Base-by-base conservation (phyloP, 805 yeast genomes). In the Candida tallmaniae region DNA sequence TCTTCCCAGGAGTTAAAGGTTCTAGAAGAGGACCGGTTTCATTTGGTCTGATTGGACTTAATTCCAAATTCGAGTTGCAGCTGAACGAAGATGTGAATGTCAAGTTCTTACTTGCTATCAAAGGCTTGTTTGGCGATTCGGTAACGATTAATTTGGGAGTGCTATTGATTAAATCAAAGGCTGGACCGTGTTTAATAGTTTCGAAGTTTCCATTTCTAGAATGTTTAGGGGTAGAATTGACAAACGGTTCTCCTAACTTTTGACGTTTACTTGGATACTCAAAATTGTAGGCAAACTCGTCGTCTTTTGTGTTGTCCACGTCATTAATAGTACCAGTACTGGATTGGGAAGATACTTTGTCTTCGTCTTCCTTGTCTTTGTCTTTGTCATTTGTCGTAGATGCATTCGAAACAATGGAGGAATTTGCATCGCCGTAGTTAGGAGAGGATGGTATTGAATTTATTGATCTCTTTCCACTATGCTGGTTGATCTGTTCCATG, bases 11-110 rank as follows among this genome's bases (percentile, higher is more conserved):
- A 4, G 83, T 76, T 32, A 76, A 54, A 10, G 86, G 84, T 52
- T 78, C 83, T 31, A 79, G 58, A 27, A 79, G 56, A 5, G 85
- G 84, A 2, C 84, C 85, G 3, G 82, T 73, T 38, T 76, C 81
- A 36, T 68, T 65, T 5, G 72, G 61, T 41, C 75, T 65, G 29
- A 76, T 50, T 6, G 86, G 86, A 16, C 80, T 75, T 14, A 80
- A 54, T 47, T 80, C 85, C 42, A 79, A 69, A 48, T 74, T 79
- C 17, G 82, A 75, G 44, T 68, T 73, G 46, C 83, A 76, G 51
- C 81, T 78, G 55, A 80, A 80, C 9, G 83, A 76, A 16, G 83
- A 78, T 3, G 83, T 74, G 49, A 75, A 76, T 7, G 76, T 70
- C 29, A 70, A 52, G 43, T 60, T 59, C 38, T 62, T 64, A 14